Evolutionary conservation across 345 rosid genomes (phyloP), one percentile per base, ranked within the genome.

Genomic region (Acer campestre): DNA sequence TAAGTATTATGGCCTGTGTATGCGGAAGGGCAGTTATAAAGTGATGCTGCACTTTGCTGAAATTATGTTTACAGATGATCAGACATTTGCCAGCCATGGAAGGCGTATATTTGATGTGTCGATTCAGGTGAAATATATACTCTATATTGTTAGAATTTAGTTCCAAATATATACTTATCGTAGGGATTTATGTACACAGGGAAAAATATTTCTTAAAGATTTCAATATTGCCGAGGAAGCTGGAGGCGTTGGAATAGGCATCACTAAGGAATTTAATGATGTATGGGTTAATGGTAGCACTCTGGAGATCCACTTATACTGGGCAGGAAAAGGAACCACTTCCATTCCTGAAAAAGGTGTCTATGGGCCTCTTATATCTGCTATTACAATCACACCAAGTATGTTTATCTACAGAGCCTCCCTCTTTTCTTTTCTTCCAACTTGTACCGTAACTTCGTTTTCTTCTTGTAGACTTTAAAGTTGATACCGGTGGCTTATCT

Each of bases 321-420:
- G 99, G 99, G 20, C 82, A 20, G 97, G 99, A 9, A 91, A 88
- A 88, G 98, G 99, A 65, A 92, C 98, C 14, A 87, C 69, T 22
- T 79, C 89, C 6, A 38, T 95, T 77, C 99, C 99, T 9, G 77
- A 63, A 3, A 74, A 94, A 73, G 93, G 92, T 49, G 89, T 83
- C 63, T 89, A 93, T 70, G 99, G 98, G 38, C 99, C 99, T 77
- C 95, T 96, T 67, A 89, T 96, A 78, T 91, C 95, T 12, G 99
- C 90, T 58, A 90, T 90, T 71, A 78, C 91, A 16, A 80, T 96
- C 53, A 90, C 93, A 67, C 93, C 95, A 10, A 90, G 98, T 93
- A 83, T 80, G 97, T 78, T 70, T n/a, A 23, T 22, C 10, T 76
- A 56, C 46, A 49, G 55, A n/a, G 12, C 31, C 42, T 65, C 53